Evolutionary conservation across 805 yeast genomes (phyloP), one percentile per base, ranked within the genome.

Genomic region (Ogataea henricii): DNA sequence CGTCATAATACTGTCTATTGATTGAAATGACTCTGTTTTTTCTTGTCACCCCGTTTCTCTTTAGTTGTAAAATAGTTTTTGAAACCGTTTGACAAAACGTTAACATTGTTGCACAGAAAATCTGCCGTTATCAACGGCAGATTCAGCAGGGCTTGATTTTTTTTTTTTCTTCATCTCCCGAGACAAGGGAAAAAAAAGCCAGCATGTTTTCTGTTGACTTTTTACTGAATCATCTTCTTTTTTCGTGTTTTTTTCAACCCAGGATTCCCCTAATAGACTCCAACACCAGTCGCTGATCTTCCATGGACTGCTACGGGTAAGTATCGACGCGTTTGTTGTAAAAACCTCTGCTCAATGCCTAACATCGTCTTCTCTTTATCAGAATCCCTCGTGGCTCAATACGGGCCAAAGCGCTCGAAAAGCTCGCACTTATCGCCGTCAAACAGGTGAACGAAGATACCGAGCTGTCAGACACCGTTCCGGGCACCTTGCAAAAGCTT

Each of bases 361-460:
- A 30, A 40, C 36, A 7, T 30, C 21, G 4, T 5, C 10, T 7
- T 6, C 18, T 9, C 9, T 17, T 17, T 18, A 20, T 34, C 29
- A 71, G 75, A 3, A 52, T 71, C 20, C 62, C 73, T 14, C 61
- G 73, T 33, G 62, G 59, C 6, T 59, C 71, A 8, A 60, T 73
- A 16, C 58, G 76, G 33, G 64, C 68, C 13, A 59, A 53, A 25
- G 76, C 76, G 4, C 61, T 74, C 37, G 64, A 65, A 36, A 67
- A 62, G 50, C 53, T 73, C 47, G 73, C 76, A 1, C 16, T 37
- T 5, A 41, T 63, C n/a, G 59, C 72, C 14, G 70, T 65, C 16
- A 57, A 54, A 29, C 42, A 58, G 6, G 52, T 59, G 1, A 46
- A 47, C 14, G 52, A 45, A 12, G 39, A 57, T 13, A 46, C 57